A percentile compares a stretch with the other conserved stretches of the same genome.
phyloP scores from a whole-genome alignment of 805 yeast species.

The Barnettozyma siamensis region DNA sequence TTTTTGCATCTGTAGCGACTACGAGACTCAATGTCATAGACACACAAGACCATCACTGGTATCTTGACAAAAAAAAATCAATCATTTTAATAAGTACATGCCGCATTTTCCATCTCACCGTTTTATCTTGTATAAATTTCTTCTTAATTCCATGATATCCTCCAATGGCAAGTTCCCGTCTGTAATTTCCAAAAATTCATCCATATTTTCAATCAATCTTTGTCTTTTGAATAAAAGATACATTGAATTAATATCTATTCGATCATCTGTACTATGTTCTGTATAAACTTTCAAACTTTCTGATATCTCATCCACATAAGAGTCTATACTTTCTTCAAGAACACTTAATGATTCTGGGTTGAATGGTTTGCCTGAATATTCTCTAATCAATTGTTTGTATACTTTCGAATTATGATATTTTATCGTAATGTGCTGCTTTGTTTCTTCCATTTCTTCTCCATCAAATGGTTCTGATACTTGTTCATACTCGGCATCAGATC shows the following conservation, averaged over 20 bases:
- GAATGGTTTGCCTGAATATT: constrained; percentile 10
- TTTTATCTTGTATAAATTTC: constrained; percentile 20
- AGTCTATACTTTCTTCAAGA: constrained; percentile 22
- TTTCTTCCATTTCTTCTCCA: background rate
- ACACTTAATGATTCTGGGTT: constrained; percentile 19
- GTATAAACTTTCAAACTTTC: constrained; percentile 29
- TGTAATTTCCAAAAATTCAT: constrained; percentile 21
- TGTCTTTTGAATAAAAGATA: constrained; percentile 28
- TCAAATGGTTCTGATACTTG: background rate
- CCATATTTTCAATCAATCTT: constrained; percentile 15
- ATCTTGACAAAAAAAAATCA: too few relatives aligned
- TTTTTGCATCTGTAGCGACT: too few relatives aligned
- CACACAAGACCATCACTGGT: too few relatives aligned
- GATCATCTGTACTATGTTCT: constrained; percentile 26
- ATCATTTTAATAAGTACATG: too few relatives aligned
- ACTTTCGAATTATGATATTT: constrained; percentile 1
- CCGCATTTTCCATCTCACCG: too few relatives aligned
- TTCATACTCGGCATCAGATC: background rate
- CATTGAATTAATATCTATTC: constrained; percentile 22
- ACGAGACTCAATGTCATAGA: too few relatives aligned
- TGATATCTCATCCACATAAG: constrained; percentile 25
- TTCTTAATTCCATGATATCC: constrained; percentile 18
- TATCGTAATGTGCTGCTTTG: background rate
- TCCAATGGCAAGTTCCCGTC: constrained; percentile 28
- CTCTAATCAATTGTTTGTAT: constrained; percentile 9